Evolutionary conservation across 176 grass and related monocot species (phyloP).

Genomic region (Lolium multiflorum): DNA sequence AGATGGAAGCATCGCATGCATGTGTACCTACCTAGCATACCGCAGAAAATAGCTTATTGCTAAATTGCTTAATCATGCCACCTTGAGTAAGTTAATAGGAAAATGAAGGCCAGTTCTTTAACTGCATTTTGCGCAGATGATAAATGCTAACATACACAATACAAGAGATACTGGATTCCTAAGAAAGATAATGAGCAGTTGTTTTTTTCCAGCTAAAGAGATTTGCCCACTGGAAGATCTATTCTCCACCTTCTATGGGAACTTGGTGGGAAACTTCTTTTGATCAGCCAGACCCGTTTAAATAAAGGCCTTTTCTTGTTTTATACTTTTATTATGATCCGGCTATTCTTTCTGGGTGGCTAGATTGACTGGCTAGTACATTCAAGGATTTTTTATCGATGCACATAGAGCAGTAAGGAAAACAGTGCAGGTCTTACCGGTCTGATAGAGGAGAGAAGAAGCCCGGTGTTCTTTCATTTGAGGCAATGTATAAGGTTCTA

Average conservation of each 20-base stretch:
- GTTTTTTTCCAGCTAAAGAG: neutral
- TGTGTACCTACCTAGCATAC: neutral
- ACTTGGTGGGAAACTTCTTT: neutral
- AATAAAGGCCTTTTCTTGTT: neutral
- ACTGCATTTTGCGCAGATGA: neutral
- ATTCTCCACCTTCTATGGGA: neutral
- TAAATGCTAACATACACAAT: neutral
- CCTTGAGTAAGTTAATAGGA: neutral
- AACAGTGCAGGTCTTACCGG: constrained; percentile 40
- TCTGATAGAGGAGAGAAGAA: constrained; percentile 88
- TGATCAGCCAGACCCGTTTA: neutral
- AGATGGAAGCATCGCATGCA: neutral
- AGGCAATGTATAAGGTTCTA: constrained; percentile 84
- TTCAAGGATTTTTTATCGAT: neutral
- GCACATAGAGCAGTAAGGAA: neutral
- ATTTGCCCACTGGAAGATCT: neutral
- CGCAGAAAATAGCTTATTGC: constrained; percentile 11
- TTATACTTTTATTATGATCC: neutral
- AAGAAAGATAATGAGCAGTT: neutral
- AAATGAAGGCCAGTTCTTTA: neutral
- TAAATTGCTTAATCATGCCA: constrained; percentile 9
- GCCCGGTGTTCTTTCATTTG: constrained; percentile 78
- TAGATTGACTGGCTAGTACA: neutral
- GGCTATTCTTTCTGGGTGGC: neutral
- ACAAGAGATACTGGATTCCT: neutral